Evolutionary conservation across 2,329 filamentous ascomycete species (phyloP).

Genomic region (Phialophora tarda): DNA sequence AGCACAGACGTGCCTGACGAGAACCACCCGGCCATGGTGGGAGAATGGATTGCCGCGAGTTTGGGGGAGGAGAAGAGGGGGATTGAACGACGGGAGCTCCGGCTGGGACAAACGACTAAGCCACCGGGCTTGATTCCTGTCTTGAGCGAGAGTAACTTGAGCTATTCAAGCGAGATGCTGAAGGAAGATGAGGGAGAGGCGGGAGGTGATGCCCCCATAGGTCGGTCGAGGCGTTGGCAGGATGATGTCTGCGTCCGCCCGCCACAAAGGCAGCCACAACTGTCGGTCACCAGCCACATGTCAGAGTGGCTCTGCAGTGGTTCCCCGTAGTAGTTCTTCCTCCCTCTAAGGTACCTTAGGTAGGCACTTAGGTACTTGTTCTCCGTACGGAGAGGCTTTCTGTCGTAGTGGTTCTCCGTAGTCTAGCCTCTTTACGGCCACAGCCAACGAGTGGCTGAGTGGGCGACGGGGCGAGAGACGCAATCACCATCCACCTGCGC

Average conservation of each 20-base stretch:
- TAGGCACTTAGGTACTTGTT: no score
- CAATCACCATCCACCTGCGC: constrained; percentile 6
- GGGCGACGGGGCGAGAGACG: background rate
- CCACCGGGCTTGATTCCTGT: background rate
- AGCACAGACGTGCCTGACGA: constrained; percentile 86
- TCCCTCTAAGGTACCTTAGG: no score
- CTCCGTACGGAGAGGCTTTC: no score
- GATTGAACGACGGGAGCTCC: background rate
- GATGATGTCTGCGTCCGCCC: background rate
- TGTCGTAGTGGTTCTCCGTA: background rate
- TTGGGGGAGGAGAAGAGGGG: background rate
- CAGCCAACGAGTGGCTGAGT: no score
- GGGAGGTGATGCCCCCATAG: background rate
- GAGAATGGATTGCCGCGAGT: background rate
- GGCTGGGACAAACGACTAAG: background rate
- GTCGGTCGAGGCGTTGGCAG: background rate
- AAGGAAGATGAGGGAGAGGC: background rate
- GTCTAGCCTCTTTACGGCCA: no score
- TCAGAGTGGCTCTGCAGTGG: background rate
- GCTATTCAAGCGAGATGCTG: background rate
- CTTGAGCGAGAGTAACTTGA: background rate
- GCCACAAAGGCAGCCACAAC: background rate
- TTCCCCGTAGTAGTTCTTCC: background rate
- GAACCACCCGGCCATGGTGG: constrained; percentile 94
- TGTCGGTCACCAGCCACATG: background rate